Base-by-base conservation (phyloP, 306 rosid genomes). In the Cicer chorassanicum region DNA sequence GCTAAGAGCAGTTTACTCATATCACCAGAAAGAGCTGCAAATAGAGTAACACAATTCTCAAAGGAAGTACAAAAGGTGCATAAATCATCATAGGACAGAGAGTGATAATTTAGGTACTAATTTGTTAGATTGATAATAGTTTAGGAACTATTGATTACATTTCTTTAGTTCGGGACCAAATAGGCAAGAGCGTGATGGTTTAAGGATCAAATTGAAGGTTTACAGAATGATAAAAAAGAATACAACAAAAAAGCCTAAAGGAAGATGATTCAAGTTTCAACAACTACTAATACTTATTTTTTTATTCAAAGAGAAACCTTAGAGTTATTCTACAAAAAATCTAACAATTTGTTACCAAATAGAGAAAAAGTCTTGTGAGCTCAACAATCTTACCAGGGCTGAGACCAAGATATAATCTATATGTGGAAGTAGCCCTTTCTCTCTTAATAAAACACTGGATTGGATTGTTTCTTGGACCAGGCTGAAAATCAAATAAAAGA, bases 361-460 rank as follows among this genome's bases (percentile, higher is more conserved):
- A 9, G 53, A 60, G 48, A 51, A 50, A 39, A 41, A 5, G 43
- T 51, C 16, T 19, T 75, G 65, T 78, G 43, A 79, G 70, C 6
- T 75, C 62, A 21, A 41, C 24, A 42, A 42, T 7, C 40, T 89
- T 93, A 93, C 98, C 97, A 11, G 98, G 98, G 79, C 94, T 90
- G 6, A 88, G 78, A 79, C 98, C 98, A 49, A 93, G 97, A 84
- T 88, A 93, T 39, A 93, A 90, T 49, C 82, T 70, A 80, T 80
- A 93, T 44, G 92, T 93, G 1, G 98, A 87, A 74, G 94, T 82
- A 57, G 65, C 78, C 78, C 93, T 89, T 59, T 91, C 97, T 87
- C 98, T 91, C 84, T 85, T 87, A 8, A 93, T 93, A 86, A 87
- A 91, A 78, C 98, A 93, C 81, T 93, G 97, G 72, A 91, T 88